Percentiles rank a stretch among this genome's conserved stretches.
Conservation (phyloP, 371 early-diverging fungal species). For the Mycotypha africana region DNA sequence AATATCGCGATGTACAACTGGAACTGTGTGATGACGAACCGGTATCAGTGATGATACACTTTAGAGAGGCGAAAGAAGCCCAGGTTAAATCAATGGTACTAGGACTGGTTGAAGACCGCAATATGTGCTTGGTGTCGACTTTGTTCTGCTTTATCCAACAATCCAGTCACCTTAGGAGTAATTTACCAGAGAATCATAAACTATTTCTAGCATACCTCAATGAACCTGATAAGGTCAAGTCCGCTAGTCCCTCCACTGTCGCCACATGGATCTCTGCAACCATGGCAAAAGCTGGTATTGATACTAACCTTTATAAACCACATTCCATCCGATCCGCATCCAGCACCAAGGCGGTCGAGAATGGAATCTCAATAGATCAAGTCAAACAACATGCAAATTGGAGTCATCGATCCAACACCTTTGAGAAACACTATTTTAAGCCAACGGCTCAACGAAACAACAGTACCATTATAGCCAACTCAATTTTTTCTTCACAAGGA, state of each 20-base stretch:
- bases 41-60: constrained; percentile 1
- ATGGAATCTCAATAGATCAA: background rate
- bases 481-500: constrained; percentile 8
- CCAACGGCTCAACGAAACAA: background rate
- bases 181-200: background rate
- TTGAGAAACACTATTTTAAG: constrained; percentile 6
- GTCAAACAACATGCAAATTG: constrained; percentile 10
- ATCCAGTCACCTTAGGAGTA: background rate
- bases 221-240: background rate
- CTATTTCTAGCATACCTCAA: constrained; percentile 1
- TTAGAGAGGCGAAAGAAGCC: constrained; percentile 13
- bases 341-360: constrained; percentile 9
- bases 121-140: constrained; percentile 5
- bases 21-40: background rate
- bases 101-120: background rate
- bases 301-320: background rate
- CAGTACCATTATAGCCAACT: constrained; percentile 1
- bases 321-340: constrained; percentile 6
- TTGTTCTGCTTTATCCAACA: constrained; percentile 3
- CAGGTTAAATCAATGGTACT: background rate
- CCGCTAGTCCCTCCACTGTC: background rate
- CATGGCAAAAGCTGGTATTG: constrained; percentile 1
- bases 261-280: background rate
- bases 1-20: constrained; percentile 8
- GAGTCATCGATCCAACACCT: constrained; percentile 4